Base-by-base conservation (phyloP, 169 alveolate genomes). In the Prorocentrum cordatum region DNA sequence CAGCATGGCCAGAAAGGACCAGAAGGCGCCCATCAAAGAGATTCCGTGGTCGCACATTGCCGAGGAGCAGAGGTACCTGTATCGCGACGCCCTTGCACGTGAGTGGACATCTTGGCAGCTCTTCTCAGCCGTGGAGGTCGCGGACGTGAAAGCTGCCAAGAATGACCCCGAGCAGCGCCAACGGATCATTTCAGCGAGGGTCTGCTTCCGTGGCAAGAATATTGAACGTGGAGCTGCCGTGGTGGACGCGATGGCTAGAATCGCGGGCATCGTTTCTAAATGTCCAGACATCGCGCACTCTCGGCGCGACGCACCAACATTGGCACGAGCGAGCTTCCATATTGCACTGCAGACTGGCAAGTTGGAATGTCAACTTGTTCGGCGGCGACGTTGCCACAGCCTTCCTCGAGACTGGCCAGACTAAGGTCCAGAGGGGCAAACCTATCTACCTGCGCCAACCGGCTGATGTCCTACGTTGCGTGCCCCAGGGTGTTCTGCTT, bases 381-480 rank as follows among this genome's bases (percentile, higher is more conserved):
- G 36, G 31, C 32, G 31, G 31, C 14, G 84, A 73, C 84, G 29
- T 50, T 36, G 31, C 70, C 24, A 68, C 61, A 0, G 84, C 84
- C 5, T 73, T 73, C 31, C 54, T 73, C 1, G 70, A 73, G 10
- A 68, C 70, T 1, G 84, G 47, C 26, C 68, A 73, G n/a, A 16
- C 36, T 0, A 0, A 33, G 58, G 35, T 47, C 0, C 7, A 26
- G 33, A 42, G 84, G n/a, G 4, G 22, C 0, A 58, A 73, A 22
- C 68, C 84, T 0, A 47, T 73, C 3, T 73, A 45, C 10, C 47
- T 73, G n/a, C 36, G 84, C 27, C 84, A 45, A 20, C 84, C 84
- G 7, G 54, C 54, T 0, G 84, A 73, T 22, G 70, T 67, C 2
- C 68, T 73, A 0, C 84, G 70, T 0, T 67, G 84, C 2, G 12